Percentiles rank a stretch among this genome's conserved stretches.
Evolutionary conservation across 306 rosid genomes (phyloP).

Genomic region (Medicago lupulina): DNA sequence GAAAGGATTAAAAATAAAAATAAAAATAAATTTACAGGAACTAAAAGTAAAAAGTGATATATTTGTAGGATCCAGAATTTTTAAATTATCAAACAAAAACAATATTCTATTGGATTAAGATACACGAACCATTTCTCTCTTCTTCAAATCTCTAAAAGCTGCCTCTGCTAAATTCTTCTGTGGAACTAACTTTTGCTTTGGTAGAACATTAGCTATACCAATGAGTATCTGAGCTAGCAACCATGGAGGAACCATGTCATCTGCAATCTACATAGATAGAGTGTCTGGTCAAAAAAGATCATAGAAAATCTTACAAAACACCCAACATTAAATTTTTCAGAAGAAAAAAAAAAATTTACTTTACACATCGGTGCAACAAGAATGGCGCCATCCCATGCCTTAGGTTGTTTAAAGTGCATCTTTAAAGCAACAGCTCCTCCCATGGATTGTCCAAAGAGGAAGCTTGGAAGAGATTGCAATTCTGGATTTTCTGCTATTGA

Average conservation of each 20-base stretch:
- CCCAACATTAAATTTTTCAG: slow-evolving; percentile 30
- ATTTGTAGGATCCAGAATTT: no score
- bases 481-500: slow-evolving; percentile 66
- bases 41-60: no score
- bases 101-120: slow-evolving; percentile 28
- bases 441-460: slow-evolving; percentile 91
- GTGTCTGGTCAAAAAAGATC: slow-evolving; percentile 41
- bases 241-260: slow-evolving; percentile 86
- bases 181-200: slow-evolving; percentile 86
- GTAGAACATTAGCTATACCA: slow-evolving; percentile 72
- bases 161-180: slow-evolving; percentile 89
- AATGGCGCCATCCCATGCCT: slow-evolving; percentile 84
- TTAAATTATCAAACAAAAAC: slow-evolving; percentile 7
- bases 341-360: slow-evolving; percentile 50
- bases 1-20: no score
- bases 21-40: no score
- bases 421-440: slow-evolving; percentile 95
- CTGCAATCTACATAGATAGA: slow-evolving; percentile 78
- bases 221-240: slow-evolving; percentile 63
- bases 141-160: slow-evolving; percentile 75
- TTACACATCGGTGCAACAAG: slow-evolving; percentile 99
- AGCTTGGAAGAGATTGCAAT: slow-evolving; percentile 67
- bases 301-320: slow-evolving; percentile 5
- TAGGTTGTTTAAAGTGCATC: slow-evolving; percentile 83
- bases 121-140: slow-evolving; percentile 69